Evolutionary conservation across 164 flowering plant genomes (phyloP), one percentile per base, ranked within the genome.

Genomic region (Cinnamomum micranthum): DNA sequence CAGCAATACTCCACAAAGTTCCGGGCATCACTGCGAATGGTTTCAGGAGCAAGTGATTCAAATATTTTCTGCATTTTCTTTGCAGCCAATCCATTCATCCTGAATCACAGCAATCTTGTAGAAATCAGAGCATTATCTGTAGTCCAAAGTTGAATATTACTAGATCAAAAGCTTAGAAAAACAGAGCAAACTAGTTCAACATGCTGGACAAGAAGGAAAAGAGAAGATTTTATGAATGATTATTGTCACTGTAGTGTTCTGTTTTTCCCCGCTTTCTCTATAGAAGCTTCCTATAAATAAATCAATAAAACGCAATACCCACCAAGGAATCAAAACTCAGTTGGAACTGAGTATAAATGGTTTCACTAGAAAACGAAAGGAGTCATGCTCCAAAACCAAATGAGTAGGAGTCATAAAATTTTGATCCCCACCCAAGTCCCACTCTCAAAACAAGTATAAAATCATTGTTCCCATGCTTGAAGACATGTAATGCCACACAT

Each of bases 81-180:
- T 70, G 96, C 98, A 51, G 93, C 92, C 88, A 89, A 83, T 41
- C 99, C 98, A 83, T 93, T 95, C 95, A 95, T 88, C 93, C 99
- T 95, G 93, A 85, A 87, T 74, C 75, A 76, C 71, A 60, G 35
- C 47, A 28, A 68, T 31, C 71, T 52, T 58, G 41, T 7, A 71
- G 19, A 73, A 68, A 68, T 69, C 66, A 69, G 27, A 23, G 17
- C 69, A 77, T 59, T 50, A 70, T 20, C 41, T 69, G 25, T 47
- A 19, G 41, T n/a, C 7, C 47, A 27, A 67, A 67, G 41, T 15
- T 25, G 19, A 64, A 13, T 13, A 41, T 41, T 41, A 41, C 11
- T 7, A 41, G 47, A 41, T 41, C 47, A 41, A 41, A 41, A 41
- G 47, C 47, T 41, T 41, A 7, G 11, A 6, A 41, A 41, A 41